Evolutionary conservation across 2,329 filamentous ascomycete species (phyloP).

Genomic region (Trichoderma breve): DNA sequence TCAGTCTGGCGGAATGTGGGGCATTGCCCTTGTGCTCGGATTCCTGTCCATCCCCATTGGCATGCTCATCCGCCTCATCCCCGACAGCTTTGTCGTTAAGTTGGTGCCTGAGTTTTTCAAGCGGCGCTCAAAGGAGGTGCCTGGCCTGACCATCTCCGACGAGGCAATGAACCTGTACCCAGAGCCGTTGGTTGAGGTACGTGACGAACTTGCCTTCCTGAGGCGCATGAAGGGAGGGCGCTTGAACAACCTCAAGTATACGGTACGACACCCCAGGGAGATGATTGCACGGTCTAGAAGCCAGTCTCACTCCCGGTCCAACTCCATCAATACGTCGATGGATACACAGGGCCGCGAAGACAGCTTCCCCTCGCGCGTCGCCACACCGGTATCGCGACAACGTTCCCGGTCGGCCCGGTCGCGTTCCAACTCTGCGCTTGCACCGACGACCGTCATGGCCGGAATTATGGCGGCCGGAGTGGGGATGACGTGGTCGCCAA

Average conservation of each 20-base stretch:
- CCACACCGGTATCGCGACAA: conserved; percentile 59
- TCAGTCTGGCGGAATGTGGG: conserved; percentile 79
- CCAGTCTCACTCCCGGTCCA: conserved; percentile 63
- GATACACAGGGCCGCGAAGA: conserved; percentile 62
- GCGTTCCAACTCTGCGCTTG: conserved; percentile 67
- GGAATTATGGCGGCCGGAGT: conserved; percentile 76
- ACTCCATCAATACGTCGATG: conserved; percentile 54
- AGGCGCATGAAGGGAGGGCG: conserved; percentile 79
- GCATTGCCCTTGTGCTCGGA: conserved; percentile 78
- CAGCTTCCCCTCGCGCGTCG: conserved; percentile 48
- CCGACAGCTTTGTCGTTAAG: conserved; percentile 63
- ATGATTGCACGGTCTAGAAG: conserved; percentile 60
- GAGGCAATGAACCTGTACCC: conserved; percentile 70
- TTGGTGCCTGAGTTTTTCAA: conserved; percentile 55
- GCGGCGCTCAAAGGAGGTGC: conserved; percentile 46
- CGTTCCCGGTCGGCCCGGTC: conserved; percentile 67
- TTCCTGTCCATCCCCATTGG: conserved; percentile 83
- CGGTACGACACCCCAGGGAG: conserved; percentile 72
- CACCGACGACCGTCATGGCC: conserved; percentile 77
- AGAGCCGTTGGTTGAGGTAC: conserved; percentile 68
- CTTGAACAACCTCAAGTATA: conserved; percentile 77
- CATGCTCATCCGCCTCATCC: conserved; percentile 75
- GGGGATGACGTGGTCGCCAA: conserved; percentile 71
- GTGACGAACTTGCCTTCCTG: conserved; percentile 77
- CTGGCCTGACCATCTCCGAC: conserved; percentile 61